A percentile compares a stretch with the other conserved stretches of the same genome.
Conservation (phyloP, 495 filamentous ascomycete species). For the Aspergillus asperescens region DNA sequence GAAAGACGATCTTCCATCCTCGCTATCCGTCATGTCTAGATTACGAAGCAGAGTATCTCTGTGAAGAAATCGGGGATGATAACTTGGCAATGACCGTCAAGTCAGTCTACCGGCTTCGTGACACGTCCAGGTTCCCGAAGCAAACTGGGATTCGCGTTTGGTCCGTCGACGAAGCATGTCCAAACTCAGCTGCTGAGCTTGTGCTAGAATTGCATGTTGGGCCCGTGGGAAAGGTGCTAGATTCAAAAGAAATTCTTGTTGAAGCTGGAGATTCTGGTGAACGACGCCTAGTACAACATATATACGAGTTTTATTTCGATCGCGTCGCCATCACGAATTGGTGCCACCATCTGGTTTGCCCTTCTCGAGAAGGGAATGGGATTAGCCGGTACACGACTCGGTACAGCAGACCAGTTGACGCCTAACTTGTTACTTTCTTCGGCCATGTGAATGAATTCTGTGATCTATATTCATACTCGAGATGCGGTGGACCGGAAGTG, state of each 20-base stretch:
- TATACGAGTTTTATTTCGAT: conserved; percentile 25
- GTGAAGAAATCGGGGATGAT: conserved; percentile 14
- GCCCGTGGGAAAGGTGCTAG: not conserved
- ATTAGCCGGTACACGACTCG: not conserved
- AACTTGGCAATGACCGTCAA: not conserved
- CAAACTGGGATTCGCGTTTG: not conserved
- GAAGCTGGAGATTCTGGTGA: not conserved
- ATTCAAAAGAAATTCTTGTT: not conserved
- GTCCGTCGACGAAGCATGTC: not conserved
- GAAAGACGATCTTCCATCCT: conserved; percentile 59
- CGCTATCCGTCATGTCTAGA: conserved; percentile 29
- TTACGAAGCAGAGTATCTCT: conserved; percentile 33
- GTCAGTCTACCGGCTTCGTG: conserved; percentile 15
- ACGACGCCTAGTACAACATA: not conserved
- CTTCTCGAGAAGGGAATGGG: not conserved
- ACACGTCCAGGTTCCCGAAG: not conserved
- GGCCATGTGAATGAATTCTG: too few species aligned
- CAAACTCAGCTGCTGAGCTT: not conserved
- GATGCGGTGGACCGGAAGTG: not conserved
- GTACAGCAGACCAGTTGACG: not conserved
- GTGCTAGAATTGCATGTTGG: conserved; percentile 5
- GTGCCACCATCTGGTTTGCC: conserved; percentile 14
- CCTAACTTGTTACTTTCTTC: not conserved
- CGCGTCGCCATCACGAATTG: conserved; percentile 32
- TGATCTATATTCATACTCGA: too few species aligned